A percentile compares a stretch with the other conserved stretches of the same genome.
phyloP scores from a whole-genome alignment of 164 flowering plant species.

The Tinospora cordifolia region DNA sequence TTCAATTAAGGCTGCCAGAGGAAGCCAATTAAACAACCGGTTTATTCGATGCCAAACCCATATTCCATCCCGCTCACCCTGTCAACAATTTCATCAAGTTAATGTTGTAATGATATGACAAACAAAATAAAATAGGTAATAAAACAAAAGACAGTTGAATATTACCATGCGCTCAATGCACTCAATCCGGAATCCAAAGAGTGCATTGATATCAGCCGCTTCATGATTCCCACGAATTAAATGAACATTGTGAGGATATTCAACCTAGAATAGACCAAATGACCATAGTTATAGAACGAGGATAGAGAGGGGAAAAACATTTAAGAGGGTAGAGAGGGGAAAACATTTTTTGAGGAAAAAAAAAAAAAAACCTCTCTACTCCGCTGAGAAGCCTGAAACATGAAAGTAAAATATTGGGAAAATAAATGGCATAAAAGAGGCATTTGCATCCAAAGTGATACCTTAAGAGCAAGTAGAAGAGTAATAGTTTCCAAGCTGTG shows the following conservation, averaged over 20 bases:
- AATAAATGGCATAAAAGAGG: neutral
- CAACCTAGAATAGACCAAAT: slow-evolving; percentile 48
- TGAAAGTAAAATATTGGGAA: neutral
- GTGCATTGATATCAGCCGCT: slow-evolving; percentile 99
- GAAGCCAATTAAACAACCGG: slow-evolving; percentile 95
- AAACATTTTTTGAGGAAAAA: too few relatives aligned
- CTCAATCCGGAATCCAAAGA: slow-evolving; percentile 97
- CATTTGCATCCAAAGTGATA: slow-evolving; percentile 14
- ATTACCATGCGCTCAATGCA: slow-evolving; percentile 99
- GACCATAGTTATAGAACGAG: neutral
- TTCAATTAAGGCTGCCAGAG: slow-evolving; percentile 93
- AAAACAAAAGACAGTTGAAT: neutral
- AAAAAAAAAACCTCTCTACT: neutral
- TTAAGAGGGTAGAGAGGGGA: neutral
- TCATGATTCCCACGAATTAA: slow-evolving; percentile 99
- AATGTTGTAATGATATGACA: neutral
- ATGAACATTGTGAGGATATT: slow-evolving; percentile 83
- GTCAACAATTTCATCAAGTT: slow-evolving; percentile 18
- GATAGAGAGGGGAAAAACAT: neutral
- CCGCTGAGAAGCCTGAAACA: too few relatives aligned
- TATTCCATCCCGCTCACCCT: slow-evolving; percentile 99
- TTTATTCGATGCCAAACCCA: slow-evolving; percentile 99
- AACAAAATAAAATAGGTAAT: neutral
- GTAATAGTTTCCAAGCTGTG: slow-evolving; percentile 94
- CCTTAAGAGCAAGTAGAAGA: slow-evolving; percentile 94